These are phyloP conservation scores for Candida xyloterini DNA, from an alignment of 805 yeast species.

Conservation along the genomic window DNA sequence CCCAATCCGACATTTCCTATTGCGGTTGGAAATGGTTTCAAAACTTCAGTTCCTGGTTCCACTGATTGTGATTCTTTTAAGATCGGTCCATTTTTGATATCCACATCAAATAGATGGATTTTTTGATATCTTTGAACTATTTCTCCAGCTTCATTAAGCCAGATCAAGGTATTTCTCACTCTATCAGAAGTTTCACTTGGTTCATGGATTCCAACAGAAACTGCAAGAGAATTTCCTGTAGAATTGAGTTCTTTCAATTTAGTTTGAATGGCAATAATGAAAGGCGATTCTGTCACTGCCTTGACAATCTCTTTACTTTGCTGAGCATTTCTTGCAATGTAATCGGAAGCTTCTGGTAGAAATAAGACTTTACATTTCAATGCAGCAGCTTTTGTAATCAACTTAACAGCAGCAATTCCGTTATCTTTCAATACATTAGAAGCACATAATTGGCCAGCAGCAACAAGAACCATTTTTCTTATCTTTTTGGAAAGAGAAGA, in stretches of 20 bases:
- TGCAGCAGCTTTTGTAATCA: constrained; percentile 63
- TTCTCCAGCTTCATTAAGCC: constrained; percentile 64
- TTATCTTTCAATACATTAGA: constrained; percentile 60
- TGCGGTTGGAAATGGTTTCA: constrained; percentile 56
- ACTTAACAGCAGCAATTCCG: constrained; percentile 51
- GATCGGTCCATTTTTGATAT: constrained; percentile 77
- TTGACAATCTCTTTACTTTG: constrained; percentile 64
- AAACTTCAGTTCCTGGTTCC: constrained; percentile 64
- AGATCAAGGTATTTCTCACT: constrained; percentile 70
- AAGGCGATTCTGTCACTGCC: constrained; percentile 40
- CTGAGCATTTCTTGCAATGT: constrained; percentile 64
- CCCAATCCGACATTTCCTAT: constrained; percentile 66
- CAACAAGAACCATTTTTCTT: constrained; percentile 53
- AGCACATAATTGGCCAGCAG: constrained; percentile 86
- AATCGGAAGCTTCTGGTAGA: constrained; percentile 93
- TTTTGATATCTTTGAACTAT: constrained; percentile 74
- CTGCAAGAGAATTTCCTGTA: constrained; percentile 46
- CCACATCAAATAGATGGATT: constrained; percentile 86
- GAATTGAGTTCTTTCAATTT: constrained; percentile 42
- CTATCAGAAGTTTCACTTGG: constrained; percentile 50
- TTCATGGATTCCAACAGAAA: constrained; percentile 88
- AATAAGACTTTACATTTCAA: constrained; percentile 67
- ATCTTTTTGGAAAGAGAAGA: constrained; percentile 4
- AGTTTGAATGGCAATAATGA: constrained; percentile 41
- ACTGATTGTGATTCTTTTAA: constrained; percentile 75